Base-by-base conservation (phyloP, 257 asterid species). In the Capsicum baccatum region DNA sequence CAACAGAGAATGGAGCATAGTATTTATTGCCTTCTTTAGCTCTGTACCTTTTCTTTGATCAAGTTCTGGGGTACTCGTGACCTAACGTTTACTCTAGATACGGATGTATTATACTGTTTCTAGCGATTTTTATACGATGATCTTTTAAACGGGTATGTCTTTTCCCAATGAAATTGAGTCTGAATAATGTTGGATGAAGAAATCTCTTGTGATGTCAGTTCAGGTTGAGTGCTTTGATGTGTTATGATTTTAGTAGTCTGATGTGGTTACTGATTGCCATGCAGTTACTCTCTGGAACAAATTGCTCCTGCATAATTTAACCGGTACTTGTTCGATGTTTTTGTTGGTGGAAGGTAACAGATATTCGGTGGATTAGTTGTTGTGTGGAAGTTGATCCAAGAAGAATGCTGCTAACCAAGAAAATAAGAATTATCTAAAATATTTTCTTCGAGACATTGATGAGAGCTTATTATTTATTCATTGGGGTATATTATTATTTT, bases 1-100 rank as follows among this genome's bases (percentile, higher is more conserved):
- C 93, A 6, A 85, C 85, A 83, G 93, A 91, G 83, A 57, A 85
- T 63, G 85, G 84, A 59, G 84, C 87, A 2, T 86, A 86, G 55
- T 26, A 26, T 76, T 6, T 76, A 2, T 14, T 12, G 9, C n/a
- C 9, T 8, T 12, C 21, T 55, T 26, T 6, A 13, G 62, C 11
- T 11, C 80, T 21, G 4, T 74, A 74, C 81, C 21, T 52, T 14
- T 26, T 26, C 63, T 26, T 62, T 8, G 26, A 3, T 52, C 4
- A 21, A 26, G 44, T 76, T 76, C 48, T 19, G 0, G 0, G 21
- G 47, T 26, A 16, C 47, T 1, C 26, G 81, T 76, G 26, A 52
- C 26, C 3, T 14, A 6, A 52, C 47, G 0, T 4, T 52, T 42
- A 11, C 12, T 73, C 80, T 19, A 3, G 80, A 35, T 52, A 76